These are phyloP conservation scores for Serendipita sp. DNA, from an alignment of 768 basidiomycete genomes.

Conservation along the genomic window DNA sequence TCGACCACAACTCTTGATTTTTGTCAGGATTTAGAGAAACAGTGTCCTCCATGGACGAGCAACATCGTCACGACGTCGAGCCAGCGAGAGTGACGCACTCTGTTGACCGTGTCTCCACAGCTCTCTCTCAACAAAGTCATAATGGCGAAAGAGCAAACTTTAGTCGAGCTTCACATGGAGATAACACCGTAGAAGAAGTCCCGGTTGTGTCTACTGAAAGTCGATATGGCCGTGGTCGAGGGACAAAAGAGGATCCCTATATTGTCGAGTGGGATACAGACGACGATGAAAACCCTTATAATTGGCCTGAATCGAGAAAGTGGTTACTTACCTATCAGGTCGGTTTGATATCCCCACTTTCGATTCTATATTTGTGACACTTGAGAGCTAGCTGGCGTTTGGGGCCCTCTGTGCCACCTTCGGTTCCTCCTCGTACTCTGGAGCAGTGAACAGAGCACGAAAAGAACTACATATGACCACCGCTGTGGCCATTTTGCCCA, in stretches of 20 bases:
- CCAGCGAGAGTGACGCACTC: too few relatives aligned
- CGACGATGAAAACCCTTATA: slow-evolving; percentile 41
- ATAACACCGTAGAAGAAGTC: too few relatives aligned
- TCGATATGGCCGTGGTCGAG: slow-evolving; percentile 24
- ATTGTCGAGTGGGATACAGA: slow-evolving; percentile 37
- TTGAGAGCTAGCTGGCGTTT: slow-evolving; percentile 21
- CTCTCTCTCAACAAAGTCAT: too few relatives aligned
- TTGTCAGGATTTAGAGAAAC: too few relatives aligned
- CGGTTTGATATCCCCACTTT: too few relatives aligned
- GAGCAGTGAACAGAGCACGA: slow-evolving; percentile 31
- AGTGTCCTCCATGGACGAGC: too few relatives aligned
- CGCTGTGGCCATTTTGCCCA: slow-evolving; percentile 39
- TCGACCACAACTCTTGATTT: too few relatives aligned
- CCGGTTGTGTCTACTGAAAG: too few relatives aligned
- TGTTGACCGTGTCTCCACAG: too few relatives aligned
- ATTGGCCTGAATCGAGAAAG: slow-evolving; percentile 33
- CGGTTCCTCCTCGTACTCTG: slow-evolving; percentile 41
- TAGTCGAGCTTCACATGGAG: too few relatives aligned
- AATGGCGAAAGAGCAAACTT: too few relatives aligned
- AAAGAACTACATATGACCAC: slow-evolving; percentile 33
- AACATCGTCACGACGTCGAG: too few relatives aligned
- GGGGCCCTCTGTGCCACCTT: slow-evolving; percentile 45
- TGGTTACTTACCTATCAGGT: slow-evolving; percentile 44
- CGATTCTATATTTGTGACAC: neutral
- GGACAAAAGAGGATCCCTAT: slow-evolving; percentile 34